Percentiles rank a stretch among this genome's conserved stretches.
phyloP scores from a whole-genome alignment of 306 rosid species.

The Pterocarpus santalinus region DNA sequence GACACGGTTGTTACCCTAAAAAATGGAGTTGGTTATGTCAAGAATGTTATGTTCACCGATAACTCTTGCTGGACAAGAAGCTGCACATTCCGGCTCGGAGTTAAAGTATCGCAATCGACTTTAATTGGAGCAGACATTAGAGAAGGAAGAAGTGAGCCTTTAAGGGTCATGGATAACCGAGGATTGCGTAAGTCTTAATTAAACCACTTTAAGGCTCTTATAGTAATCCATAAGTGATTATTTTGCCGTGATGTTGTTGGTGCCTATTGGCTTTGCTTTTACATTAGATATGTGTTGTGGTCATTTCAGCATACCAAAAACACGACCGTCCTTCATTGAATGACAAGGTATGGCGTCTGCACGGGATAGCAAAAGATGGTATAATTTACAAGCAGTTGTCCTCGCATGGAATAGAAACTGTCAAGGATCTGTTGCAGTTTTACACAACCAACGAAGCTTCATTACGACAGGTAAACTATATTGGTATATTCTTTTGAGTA shows the following conservation, averaged over 20 bases:
- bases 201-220: neutral
- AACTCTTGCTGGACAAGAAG: constrained; percentile 47
- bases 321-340: constrained; percentile 47
- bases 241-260: neutral
- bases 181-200: constrained; percentile 57
- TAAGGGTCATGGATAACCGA: constrained; percentile 60
- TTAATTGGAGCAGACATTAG: constrained; percentile 35
- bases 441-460: constrained; percentile 22
- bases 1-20: constrained; percentile 11
- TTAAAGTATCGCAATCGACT: constrained; percentile 1
- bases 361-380: constrained; percentile 51
- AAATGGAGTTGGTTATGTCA: constrained; percentile 47
- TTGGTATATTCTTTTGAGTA: neutral
- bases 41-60: constrained; percentile 49
- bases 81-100: constrained; percentile 58
- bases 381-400: constrained; percentile 12
- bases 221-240: neutral
- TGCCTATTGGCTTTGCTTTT: neutral
- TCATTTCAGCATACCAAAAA: constrained; percentile 58
- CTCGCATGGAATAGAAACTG: neutral
- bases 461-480: constrained; percentile 49
- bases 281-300: neutral
- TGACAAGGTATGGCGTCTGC: constrained; percentile 69
- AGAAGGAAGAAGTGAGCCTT: constrained; percentile 65
- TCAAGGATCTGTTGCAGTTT: constrained; percentile 52